Base-by-base conservation (phyloP, 805 yeast genomes). In the Starmerella ratchasimensis region DNA sequence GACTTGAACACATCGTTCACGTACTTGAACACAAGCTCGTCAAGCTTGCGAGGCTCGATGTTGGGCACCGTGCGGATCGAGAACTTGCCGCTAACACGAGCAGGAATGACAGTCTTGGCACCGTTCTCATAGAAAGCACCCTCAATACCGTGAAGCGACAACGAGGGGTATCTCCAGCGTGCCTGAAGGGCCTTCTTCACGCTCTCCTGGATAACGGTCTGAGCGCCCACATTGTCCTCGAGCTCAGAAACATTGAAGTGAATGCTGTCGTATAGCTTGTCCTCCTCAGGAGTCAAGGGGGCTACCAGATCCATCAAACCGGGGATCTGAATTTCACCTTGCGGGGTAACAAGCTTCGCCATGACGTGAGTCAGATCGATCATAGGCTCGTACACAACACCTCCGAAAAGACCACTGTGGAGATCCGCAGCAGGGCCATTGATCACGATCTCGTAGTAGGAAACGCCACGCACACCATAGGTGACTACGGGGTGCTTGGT, bases 131-230 rank as follows among this genome's bases (percentile, higher is more conserved):
- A 76, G 61, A 90, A 90, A 5, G 97, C 99, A 47, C 98, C 98
- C 63, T 90, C 98, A 39, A 90, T 71, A 50, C 99, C 99, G 62
- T 90, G 99, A 48, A 90, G 61, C 2, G 97, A 86, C 53, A 90
- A 68, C 6, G 97, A 83, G 39, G 99, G 99, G 64, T 69, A 84
- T 69, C 99, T 79, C 99, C 99, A 90, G 71, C 98, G 76, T 62
- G 86, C 96, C 80, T 84, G 88, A 53, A 90, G 71, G 42, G 93
- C 84, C 42, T 76, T 78, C 63, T 83, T 76, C 62, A 83, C 81
- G 58, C 70, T 69, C 46, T 73, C 68, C 64, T 76, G 77, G 43
- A 86, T 67, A 26, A 84, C 74, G 32, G 95, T 84, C 46, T 82
- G 58, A 7, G 95, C 77, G 36, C 97, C 96, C 15, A 88, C 68